These are phyloP conservation scores for Xenoacremonium recifei DNA, from an alignment of 2,329 filamentous ascomycete species.

Conservation along the genomic window DNA sequence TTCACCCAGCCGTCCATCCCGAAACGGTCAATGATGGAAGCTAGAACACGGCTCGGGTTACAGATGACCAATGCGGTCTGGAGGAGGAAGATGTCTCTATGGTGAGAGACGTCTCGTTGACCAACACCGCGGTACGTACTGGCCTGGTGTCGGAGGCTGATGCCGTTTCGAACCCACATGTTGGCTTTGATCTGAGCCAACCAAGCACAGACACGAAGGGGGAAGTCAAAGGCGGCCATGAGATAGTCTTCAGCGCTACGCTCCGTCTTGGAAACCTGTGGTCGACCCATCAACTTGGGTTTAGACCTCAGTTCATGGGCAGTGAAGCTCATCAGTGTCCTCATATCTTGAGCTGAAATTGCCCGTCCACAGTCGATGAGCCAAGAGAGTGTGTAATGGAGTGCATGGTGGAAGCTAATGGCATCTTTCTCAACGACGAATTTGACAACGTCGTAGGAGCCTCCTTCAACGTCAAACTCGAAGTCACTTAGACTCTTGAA, in stretches of 20 bases:
- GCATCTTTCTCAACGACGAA: constrained; percentile 86
- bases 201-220: constrained; percentile 92
- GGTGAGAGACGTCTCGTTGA: constrained; percentile 88
- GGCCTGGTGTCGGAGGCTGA: constrained; percentile 93
- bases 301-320: constrained; percentile 66
- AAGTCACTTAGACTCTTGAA: constrained; percentile 79
- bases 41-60: constrained; percentile 77
- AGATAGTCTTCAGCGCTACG: constrained; percentile 73
- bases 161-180: constrained; percentile 98
- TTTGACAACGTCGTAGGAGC: constrained; percentile 70
- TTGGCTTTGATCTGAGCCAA: constrained; percentile 96
- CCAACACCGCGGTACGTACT: constrained; percentile 87
- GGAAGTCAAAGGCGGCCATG: constrained; percentile 87
- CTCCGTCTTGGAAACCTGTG: constrained; percentile 54
- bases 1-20: constrained; percentile 85
- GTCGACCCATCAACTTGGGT: constrained; percentile 60
- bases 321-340: constrained; percentile 68
- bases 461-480: constrained; percentile 67
- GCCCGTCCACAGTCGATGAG: constrained; percentile 84
- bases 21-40: constrained; percentile 88
- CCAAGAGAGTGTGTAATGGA: constrained; percentile 97
- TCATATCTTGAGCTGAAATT: constrained; percentile 66
- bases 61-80: constrained; percentile 89
- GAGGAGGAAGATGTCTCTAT: constrained; percentile 89
- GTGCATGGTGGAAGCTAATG: constrained; percentile 95